Percentiles rank a stretch among this genome's conserved stretches.
Evolutionary conservation across 2,329 filamentous ascomycete genomes (phyloP).

Genomic region (Ilyonectria robusta): DNA sequence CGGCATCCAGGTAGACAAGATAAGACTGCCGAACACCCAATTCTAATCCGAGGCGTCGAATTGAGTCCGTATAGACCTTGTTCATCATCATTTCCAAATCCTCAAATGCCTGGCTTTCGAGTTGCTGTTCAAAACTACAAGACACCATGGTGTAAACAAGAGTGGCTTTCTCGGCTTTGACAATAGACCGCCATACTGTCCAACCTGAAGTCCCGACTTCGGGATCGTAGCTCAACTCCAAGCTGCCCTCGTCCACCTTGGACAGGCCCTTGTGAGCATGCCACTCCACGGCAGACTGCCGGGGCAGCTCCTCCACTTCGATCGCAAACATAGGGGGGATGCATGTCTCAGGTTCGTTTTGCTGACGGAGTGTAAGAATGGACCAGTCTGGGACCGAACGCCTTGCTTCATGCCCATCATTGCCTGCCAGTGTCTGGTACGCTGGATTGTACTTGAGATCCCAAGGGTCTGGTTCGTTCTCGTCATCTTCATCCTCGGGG

Average conservation of each 20-base stretch:
- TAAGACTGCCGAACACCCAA: constrained; percentile 43
- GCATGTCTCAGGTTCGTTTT: constrained; percentile 52
- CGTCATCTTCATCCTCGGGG: constrained; percentile 63
- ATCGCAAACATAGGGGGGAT: constrained; percentile 80
- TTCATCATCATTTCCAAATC: constrained; percentile 37
- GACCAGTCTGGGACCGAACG: constrained; percentile 66
- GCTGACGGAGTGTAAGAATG: constrained; percentile 56
- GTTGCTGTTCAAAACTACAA: constrained; percentile 14
- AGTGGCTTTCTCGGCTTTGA: constrained; percentile 36
- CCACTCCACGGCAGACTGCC: constrained; percentile 86
- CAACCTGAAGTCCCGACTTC: constrained; percentile 42
- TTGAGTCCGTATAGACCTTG: constrained; percentile 40
- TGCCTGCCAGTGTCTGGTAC: constrained; percentile 59
- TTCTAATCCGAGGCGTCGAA: constrained; percentile 37
- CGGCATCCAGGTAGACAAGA: constrained; percentile 52
- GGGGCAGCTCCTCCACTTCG: constrained; percentile 83
- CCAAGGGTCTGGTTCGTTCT: constrained; percentile 76
- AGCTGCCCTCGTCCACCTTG: constrained; percentile 46
- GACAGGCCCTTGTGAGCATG: constrained; percentile 75
- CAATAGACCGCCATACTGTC: constrained; percentile 50
- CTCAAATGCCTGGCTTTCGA: constrained; percentile 5
- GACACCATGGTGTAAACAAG: constrained; percentile 52
- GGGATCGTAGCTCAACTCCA: constrained; percentile 42
- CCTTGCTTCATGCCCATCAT: constrained; percentile 42
- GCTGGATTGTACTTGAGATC: constrained; percentile 71